Conservation (phyloP, 2,329 filamentous ascomycete genomes). For the Epichloe hybrida region DNA sequence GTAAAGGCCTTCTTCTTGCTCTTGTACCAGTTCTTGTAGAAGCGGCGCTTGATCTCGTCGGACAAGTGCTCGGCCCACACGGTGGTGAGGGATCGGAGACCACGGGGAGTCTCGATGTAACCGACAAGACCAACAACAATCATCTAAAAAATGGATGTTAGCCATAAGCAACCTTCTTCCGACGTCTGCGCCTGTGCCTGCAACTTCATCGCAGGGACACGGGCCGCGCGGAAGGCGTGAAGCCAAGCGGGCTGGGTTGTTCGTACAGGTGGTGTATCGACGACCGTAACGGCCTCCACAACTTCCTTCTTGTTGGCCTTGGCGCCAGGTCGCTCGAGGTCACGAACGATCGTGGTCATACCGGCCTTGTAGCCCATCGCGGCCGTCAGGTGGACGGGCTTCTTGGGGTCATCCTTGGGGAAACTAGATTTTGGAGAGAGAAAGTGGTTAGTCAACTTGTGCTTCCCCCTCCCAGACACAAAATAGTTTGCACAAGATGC, state of each 20-base stretch:
- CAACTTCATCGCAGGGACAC: background rate
- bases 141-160: slow-evolving; percentile 67
- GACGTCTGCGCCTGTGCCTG: too few relatives aligned
- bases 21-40: slow-evolving; percentile 99
- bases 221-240: slow-evolving; percentile 21
- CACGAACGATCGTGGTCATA: slow-evolving; percentile 99
- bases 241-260: slow-evolving; percentile 71
- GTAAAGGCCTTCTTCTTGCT: slow-evolving; percentile 99
- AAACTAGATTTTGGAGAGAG: slow-evolving; percentile 46
- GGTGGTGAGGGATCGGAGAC: slow-evolving; percentile 97
- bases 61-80: slow-evolving; percentile 99
- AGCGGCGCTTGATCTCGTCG: slow-evolving; percentile 97
- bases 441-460: background rate
- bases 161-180: slow-evolving; percentile 42
- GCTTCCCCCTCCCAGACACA: background rate
- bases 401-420: slow-evolving; percentile 99
- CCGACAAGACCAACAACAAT: slow-evolving; percentile 99
- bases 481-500: background rate
- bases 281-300: slow-evolving; percentile 75
- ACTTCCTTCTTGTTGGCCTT: slow-evolving; percentile 99
- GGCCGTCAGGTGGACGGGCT: slow-evolving; percentile 96
- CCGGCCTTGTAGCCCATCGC: slow-evolving; percentile 99
- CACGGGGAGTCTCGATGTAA: slow-evolving; percentile 99
- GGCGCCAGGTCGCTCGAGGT: slow-evolving; percentile 95
- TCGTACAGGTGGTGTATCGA: slow-evolving; percentile 93